A percentile compares a stretch with the other conserved stretches of the same genome.
Conservation (phyloP, 345 rosid genomes). For the Eucalyptus erythrocorys region DNA sequence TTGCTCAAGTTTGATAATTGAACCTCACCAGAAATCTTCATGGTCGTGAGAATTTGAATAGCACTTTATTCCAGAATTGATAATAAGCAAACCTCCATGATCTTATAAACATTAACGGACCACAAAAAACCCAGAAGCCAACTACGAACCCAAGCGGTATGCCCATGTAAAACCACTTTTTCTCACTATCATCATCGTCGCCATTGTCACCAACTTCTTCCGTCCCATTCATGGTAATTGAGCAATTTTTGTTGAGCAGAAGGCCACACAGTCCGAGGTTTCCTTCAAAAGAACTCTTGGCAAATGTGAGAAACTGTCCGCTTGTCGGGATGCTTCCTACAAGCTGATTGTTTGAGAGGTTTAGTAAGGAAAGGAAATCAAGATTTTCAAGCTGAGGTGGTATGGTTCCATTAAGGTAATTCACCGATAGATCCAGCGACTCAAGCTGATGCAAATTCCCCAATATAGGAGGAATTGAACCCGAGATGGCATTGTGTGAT, state of each 20-base stretch:
- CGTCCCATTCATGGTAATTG: background rate
- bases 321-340: conserved; percentile 13
- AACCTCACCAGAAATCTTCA: background rate
- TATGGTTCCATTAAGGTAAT: conserved; percentile 6
- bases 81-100: background rate
- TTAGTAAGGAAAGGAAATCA: conserved; percentile 12
- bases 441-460: background rate
- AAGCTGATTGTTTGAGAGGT: conserved; percentile 23
- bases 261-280: conserved; percentile 20
- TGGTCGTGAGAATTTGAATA: accelerated
- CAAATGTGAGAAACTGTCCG: conserved; percentile 19
- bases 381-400: conserved; percentile 5
- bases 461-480: background rate
- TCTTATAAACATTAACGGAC: background rate
- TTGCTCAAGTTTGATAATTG: background rate
- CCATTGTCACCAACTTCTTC: background rate
- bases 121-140: background rate
- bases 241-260: background rate
- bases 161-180: background rate
- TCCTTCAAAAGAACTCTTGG: conserved; percentile 3
- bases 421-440: conserved; percentile 11
- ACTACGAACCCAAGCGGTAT: background rate
- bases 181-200: background rate
- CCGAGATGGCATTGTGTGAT: conserved; percentile 1
- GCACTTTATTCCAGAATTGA: background rate